phyloP scores from a whole-genome alignment of 2,329 filamentous ascomycete genomes.

The Penicillium thymicola region DNA sequence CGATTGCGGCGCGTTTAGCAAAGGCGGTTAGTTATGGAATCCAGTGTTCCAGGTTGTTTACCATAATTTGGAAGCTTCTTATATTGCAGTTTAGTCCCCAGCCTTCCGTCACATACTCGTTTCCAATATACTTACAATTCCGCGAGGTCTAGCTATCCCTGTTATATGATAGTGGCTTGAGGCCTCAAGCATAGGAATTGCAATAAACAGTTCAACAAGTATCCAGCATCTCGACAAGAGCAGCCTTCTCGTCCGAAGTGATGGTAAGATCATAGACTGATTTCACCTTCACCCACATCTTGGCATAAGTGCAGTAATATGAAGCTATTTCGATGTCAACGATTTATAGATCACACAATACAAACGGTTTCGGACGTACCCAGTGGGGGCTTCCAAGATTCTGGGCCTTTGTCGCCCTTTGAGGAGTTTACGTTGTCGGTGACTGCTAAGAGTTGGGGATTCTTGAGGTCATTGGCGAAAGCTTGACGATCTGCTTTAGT shows the following conservation, averaged over 20 bases:
- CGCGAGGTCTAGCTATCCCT: background rate
- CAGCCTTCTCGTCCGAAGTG: constrained; percentile 68
- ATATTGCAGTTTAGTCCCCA: background rate
- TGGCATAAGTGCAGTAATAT: constrained; percentile 76
- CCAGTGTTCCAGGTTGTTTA: background rate
- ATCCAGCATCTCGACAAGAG: constrained; percentile 61
- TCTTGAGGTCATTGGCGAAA: constrained; percentile 74
- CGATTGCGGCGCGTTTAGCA: no score
- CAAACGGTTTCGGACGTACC: constrained; percentile 34
- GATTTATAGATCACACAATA: background rate
- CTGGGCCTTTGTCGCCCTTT: constrained; percentile 72
- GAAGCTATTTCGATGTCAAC: constrained; percentile 34
- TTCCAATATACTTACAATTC: background rate
- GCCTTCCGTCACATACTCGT: no score
- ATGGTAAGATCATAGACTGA: constrained; percentile 65
- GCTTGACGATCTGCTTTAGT: constrained; percentile 62
- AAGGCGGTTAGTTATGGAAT: background rate
- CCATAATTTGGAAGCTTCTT: background rate
- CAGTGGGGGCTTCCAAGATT: constrained; percentile 71
- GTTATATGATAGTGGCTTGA: background rate
- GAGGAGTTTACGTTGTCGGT: constrained; percentile 71
- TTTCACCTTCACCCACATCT: constrained; percentile 77
- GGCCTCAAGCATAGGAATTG: background rate
- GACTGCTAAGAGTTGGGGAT: constrained; percentile 75
- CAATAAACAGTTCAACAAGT: constrained; percentile 10